phyloP scores from a whole-genome alignment of 139 green algal species.

The Zygnema circumcarinatum region DNA sequence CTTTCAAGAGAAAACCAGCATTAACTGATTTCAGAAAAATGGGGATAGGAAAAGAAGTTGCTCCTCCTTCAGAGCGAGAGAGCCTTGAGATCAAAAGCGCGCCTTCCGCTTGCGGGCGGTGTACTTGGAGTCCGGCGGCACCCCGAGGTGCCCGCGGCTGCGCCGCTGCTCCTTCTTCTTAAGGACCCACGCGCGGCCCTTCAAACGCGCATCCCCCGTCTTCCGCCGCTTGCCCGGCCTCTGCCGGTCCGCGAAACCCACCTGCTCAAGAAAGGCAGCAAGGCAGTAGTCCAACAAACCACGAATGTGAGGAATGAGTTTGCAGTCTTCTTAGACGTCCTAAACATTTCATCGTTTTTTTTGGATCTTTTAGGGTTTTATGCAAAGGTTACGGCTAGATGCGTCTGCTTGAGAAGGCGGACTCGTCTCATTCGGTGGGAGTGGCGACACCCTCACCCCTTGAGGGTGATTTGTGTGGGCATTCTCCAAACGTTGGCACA shows the following conservation, averaged over 20 bases:
- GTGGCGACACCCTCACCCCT: no score
- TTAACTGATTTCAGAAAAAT: not conserved
- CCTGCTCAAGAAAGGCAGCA: not conserved
- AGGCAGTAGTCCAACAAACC: not conserved
- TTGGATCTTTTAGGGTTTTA: not conserved
- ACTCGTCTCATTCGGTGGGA: no score
- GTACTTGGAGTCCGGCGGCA: slow-evolving; percentile 90
- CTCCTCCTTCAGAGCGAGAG: not conserved
- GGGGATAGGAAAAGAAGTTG: not conserved
- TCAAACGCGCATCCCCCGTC: slow-evolving; percentile 13
- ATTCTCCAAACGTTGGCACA: no score
- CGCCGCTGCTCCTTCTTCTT: slow-evolving; percentile 92
- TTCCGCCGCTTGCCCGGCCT: slow-evolving; percentile 34
- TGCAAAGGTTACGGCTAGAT: no score
- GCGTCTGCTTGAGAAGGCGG: no score
- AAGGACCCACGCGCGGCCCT: slow-evolving; percentile 83
- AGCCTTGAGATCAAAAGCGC: slow-evolving; percentile 39
- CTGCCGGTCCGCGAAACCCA: slow-evolving; percentile 20
- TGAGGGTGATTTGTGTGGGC: no score
- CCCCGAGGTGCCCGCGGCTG: slow-evolving; percentile 74
- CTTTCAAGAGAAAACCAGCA: not conserved
- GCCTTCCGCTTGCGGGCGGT: slow-evolving; percentile 89
- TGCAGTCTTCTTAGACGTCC: no score
- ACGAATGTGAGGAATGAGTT: not conserved
- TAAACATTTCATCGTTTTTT: slow-evolving; percentile 3